Evolutionary conservation across 441 rosid species (phyloP).

Genomic region (Adansonia rubrostipa): DNA sequence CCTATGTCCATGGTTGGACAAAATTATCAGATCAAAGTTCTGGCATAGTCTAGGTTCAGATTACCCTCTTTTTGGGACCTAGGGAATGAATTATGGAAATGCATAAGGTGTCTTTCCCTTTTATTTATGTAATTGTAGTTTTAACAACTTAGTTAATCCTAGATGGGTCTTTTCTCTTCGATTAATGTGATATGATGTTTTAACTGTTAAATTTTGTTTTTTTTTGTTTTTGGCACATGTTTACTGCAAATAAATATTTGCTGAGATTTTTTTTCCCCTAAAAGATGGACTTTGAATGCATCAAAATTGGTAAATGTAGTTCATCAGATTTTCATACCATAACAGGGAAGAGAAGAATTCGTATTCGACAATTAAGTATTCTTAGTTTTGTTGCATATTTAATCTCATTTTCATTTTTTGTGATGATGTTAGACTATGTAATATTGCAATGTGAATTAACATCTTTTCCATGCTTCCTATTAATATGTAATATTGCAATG

Average conservation of each 20-base stretch:
- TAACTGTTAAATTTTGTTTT: not conserved
- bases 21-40: not conserved
- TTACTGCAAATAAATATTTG: no score
- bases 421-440: not conserved
- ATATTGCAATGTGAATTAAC: constrained; percentile 2
- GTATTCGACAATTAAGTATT: not conserved
- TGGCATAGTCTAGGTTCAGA: not conserved
- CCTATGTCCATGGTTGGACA: not conserved
- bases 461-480: not conserved
- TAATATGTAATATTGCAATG: not conserved
- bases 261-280: no score
- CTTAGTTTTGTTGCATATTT: not conserved
- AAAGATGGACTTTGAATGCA: not conserved
- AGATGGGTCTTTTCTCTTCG: not conserved
- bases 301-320: not conserved
- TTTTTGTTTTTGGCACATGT: not conserved
- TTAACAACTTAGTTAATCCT: not conserved
- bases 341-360: not conserved
- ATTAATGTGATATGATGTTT: not conserved
- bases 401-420: not conserved
- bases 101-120: not conserved
- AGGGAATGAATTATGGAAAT: not conserved
- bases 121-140: not conserved
- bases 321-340: not conserved
- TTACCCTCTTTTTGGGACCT: not conserved